Evolutionary conservation across 257 asterid genomes (phyloP), one percentile per base, ranked within the genome.

Genomic region (Capsicum chinense): DNA sequence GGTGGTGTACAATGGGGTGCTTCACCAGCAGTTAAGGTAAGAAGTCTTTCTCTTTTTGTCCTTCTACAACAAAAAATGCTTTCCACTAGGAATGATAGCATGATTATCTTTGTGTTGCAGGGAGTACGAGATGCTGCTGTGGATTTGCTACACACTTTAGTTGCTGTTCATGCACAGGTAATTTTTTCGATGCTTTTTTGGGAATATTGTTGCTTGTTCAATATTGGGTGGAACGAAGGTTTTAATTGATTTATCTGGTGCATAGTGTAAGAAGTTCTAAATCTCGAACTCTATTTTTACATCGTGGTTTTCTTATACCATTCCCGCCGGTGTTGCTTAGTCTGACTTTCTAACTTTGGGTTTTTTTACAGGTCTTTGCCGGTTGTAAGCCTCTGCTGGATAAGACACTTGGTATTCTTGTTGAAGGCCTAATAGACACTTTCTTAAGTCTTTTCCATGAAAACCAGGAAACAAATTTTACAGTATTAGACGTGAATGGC

Each of bases 101-200:
- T 83, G 66, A 74, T 82, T 70, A 21, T 84, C 68, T 26, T 26
- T 56, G 60, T 63, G 60, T 82, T 84, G 87, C 93, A 96, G 99
- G 99, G 99, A 37, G 99, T 96, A 74, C 88, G 99, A 86, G 99
- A 96, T 92, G 97, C 93, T 17, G 95, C 97, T 84, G 97, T 96
- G 81, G 99, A 96, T 89, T 92, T 96, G 86, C 93, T 96, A 83
- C 99, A 96, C 88, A 88, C 97, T 47, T 87, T 96, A 84, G 99
- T 96, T 21, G 92, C 99, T 83, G 98, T 96, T 82, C 99, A 96
- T 87, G 98, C 99, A 6, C 98, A 92, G 97, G 99, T 96, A 91
- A 84, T 79, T 83, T 83, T 60, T 84, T 58, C 80, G 2, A 83
- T 37, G 83, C 48, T 86, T 57, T 8, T 76, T 80, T 14, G 74